Evolutionary conservation across 1,139 yeast genomes (phyloP), one percentile per base, ranked within the genome.

Genomic region (Blastobotrys proliferans): DNA sequence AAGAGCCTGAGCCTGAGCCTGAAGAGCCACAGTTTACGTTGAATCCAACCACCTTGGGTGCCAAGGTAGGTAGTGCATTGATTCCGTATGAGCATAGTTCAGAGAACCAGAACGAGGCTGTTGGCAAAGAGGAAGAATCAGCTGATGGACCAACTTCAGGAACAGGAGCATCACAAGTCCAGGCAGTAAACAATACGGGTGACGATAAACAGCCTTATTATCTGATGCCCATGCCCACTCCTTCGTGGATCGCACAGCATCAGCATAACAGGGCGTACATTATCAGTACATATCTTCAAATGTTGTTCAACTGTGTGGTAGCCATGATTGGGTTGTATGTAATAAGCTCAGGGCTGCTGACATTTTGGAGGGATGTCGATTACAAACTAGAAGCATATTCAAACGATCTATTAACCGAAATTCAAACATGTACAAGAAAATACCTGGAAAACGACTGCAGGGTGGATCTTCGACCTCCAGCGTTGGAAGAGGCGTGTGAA

Each of bases 401-500:
- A 1, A 62, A 74, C 19, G 78, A 81, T 43, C 73, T 78, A 19
- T 57, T 79, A 38, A 76, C 77, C 49, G 84, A 88, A 60, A 84
- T 88, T 55, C 69, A 81, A 6, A 61, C 69, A 27, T 92, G 98
- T 62, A 70, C 82, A 3, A 69, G 81, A 40, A 83, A 86, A 49
- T 92, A 81, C 59, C 61, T 75, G 20, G 64, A 81, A 27, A 90
- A 92, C 62, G 76, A 81, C 55, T 92, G 98, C 58, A 62, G 70
- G 44, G 70, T 70, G 2, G 68, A 61, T 1, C 56, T 57, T 46
- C 68, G 74, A 6, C 76, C 76, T 1, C 96, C 95, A 1, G 92
- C 88, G 0, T 62, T 88, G 25, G 88, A 83, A 52, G 63, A 66
- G 11, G 71, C 77, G 13, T 92, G 98, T 61, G 69, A 74, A 22